Evolutionary conservation across 73 alveolate genomes (phyloP), one percentile per base, ranked within the genome.

Genomic region (Paramecium bursaria): DNA sequence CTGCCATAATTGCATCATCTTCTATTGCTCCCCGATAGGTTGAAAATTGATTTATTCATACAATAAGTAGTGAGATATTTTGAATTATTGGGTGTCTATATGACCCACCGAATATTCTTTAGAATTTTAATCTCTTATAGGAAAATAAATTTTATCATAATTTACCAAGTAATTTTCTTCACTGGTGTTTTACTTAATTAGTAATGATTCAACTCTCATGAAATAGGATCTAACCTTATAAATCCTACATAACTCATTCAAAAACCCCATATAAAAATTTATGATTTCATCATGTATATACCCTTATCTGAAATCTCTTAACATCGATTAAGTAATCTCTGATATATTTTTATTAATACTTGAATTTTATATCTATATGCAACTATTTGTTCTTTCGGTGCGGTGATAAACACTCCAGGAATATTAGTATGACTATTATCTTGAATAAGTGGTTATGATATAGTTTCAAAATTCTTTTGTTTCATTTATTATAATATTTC

Each of bases 21-120:
- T 17, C 44, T 67, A 39, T 4, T 39, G 22, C 14, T 53, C 26
- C 33, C 46, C 44, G 21, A 42, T 26, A 9, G 82, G 55, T 22
- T 17, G 7, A n/a, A 39, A 39, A 39, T 35, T 42, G 5, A 39
- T 35, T 67, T 67, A 6, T 21, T 42, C 7, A 33, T 23, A 39
- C 22, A 39, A 67, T 39, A 21, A 67, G 44, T 67, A 67, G 44
- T 67, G 82, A 15, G 27, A 26, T 17, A 67, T 67, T 0, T 15
- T 30, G 17, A 67, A 15, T 11, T 67, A n/a, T 47, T 67, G 44
- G 7, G 44, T 57, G 44, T 67, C 82, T 35, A 67, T 67, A 9
- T 39, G 48, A 31, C 53, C 55, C 19, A 67, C 33, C 14, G 82
- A 67, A 67, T 67, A 67, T 35, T 67, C 82, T 30, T 67, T 35